Evolutionary conservation across 2,329 filamentous ascomycete genomes (phyloP).

Genomic region (Apiospora aurea): DNA sequence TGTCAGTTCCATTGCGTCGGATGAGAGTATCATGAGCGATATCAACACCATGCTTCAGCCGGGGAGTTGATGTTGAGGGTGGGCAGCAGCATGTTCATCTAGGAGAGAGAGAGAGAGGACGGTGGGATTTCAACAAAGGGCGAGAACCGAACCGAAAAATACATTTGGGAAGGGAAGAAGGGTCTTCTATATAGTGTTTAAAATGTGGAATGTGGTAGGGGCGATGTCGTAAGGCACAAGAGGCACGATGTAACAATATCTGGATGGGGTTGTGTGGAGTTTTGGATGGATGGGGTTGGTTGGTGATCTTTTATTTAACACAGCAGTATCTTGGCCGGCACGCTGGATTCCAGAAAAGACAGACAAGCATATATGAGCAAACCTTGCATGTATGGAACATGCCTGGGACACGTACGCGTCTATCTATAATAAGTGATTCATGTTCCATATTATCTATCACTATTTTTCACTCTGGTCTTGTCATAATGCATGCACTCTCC

Average conservation of each 20-base stretch:
- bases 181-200: not conserved
- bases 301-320: not conserved
- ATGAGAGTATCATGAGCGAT: slow-evolving; percentile 66
- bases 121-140: not conserved
- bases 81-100: too few relatives aligned
- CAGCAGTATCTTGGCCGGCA: not conserved
- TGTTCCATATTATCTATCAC: not conserved
- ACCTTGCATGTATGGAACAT: not conserved
- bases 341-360: not conserved
- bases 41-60: slow-evolving; percentile 53
- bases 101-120: too few relatives aligned
- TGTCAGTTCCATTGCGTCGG: slow-evolving; percentile 60
- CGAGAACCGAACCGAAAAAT: not conserved
- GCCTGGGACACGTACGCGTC: too few relatives aligned
- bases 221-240: not conserved
- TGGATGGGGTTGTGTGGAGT: slow-evolving; percentile 5
- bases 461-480: not conserved
- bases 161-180: not conserved
- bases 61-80: not conserved
- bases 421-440: not conserved
- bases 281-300: not conserved
- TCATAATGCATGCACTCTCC: not conserved
- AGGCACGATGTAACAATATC: slow-evolving; percentile 14
- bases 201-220: not conserved
- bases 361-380: not conserved